Base-by-base conservation (phyloP, 164 flowering plant species). In the Vitis vinifera region DNA sequence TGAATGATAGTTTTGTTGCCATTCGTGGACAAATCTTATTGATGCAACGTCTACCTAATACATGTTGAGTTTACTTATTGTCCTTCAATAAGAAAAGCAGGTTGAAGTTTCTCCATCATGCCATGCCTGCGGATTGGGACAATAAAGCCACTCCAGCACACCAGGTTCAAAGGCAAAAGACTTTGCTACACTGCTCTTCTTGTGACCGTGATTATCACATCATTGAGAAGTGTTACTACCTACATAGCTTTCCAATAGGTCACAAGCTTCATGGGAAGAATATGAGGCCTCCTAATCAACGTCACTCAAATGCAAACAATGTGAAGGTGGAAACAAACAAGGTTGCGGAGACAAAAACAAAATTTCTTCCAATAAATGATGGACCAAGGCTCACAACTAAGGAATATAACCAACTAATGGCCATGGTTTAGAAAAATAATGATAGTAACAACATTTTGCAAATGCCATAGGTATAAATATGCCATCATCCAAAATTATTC, bases 181-280 rank as follows among this genome's bases (percentile, higher is more conserved):
- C 15, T 3, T 44, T 13, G 9, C 17, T 61, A 30, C 50, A 61
- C 10, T 61, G 49, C 16, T 30, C 64, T 6, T 37, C 31, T 6
- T 30, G 16, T 37, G 64, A 61, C 7, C 7, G 7, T 37, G 44
- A 37, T 37, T 37, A 37, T 6, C 44, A 37, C 7, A 37, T 3
- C 44, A 8, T 10, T 37, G 44, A 37, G 7, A 37, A 37, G 44
- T 37, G 44, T 37, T 37, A 37, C 50, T 17, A 10, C 16, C 44
- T 37, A 37, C 44, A 37, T 37, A 0, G 44, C 4, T 37, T 37
- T 37, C 44, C 1, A 37, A 6, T 14, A 9, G 64, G 64, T 30
- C 64, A 61, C 17, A 61, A 61, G 4, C 44, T 61, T 61, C 64
- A 61, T 61, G 50, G 64, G 1, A 61, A 30, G 17, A 61, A 61